phyloP scores from a whole-genome alignment of 108 stramenopile genomes.

The Parietichytrium sp. region DNA sequence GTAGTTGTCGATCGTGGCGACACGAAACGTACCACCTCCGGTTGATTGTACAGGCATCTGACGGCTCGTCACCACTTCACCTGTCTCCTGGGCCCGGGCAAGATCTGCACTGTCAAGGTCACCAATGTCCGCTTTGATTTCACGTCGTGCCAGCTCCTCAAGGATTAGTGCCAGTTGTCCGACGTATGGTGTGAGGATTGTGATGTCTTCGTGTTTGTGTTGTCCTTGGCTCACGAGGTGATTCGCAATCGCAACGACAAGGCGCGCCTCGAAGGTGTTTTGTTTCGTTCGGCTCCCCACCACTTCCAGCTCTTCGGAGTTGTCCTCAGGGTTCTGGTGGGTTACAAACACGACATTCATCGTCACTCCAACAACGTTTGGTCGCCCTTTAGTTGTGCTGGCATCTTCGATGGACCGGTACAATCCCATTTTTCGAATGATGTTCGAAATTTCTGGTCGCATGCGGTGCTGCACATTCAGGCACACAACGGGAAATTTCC shows the following conservation, averaged over 20 bases:
- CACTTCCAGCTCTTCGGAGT: neutral
- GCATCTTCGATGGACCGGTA: neutral
- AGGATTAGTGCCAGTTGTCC: neutral
- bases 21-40: neutral
- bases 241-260: too few relatives aligned
- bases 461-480: conserved; percentile 34
- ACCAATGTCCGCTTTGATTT: neutral
- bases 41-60: neutral
- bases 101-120: neutral
- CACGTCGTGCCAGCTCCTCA: neutral
- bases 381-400: neutral
- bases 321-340: neutral
- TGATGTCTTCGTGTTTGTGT: too few relatives aligned
- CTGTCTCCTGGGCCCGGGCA: neutral
- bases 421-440: neutral
- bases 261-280: neutral
- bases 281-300: neutral
- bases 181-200: too few relatives aligned
- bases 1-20: neutral
- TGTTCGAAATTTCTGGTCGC: neutral
- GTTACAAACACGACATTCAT: neutral
- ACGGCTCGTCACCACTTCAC: neutral
- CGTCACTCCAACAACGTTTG: neutral
- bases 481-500: conserved; percentile 27
- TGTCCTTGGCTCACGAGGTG: too few relatives aligned